Evolutionary conservation across 164 flowering plant species (phyloP).

Genomic region (Liriodendron chinense): DNA sequence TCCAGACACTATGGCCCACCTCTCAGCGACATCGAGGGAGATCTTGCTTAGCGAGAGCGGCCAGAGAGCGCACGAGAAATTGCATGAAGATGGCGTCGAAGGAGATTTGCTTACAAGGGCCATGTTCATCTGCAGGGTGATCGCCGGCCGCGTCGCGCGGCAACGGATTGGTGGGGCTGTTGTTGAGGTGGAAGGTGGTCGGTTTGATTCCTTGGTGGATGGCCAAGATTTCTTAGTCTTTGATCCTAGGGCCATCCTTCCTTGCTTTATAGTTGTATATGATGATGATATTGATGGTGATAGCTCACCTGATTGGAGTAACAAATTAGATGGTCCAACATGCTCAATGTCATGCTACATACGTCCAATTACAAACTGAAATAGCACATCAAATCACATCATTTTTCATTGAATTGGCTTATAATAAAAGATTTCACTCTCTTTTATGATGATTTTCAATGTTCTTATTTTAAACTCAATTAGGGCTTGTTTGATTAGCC

Average conservation of each 20-base stretch:
- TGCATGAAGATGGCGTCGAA: not conserved
- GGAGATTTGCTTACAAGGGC: not conserved
- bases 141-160: not conserved
- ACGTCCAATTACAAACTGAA: not conserved
- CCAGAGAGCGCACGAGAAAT: not conserved
- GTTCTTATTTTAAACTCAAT: too few species aligned
- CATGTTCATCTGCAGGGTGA: not conserved
- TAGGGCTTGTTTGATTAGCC: too few species aligned
- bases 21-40: not conserved
- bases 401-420: too few species aligned
- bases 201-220: not conserved
- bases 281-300: not conserved
- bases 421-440: too few species aligned
- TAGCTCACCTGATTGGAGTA: not conserved
- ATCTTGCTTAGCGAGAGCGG: not conserved
- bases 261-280: not conserved
- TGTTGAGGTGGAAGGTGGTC: not conserved
- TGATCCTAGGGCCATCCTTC: not conserved
- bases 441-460: too few species aligned
- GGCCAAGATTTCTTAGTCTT: not conserved
- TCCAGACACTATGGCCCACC: not conserved
- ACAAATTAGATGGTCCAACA: not conserved
- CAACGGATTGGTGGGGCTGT: not conserved
- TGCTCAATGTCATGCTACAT: not conserved
- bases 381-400: not conserved